Evolutionary conservation across 179 eudicot species (phyloP), one percentile per base, ranked within the genome.

Genomic region (Monotropa hypopitys): DNA sequence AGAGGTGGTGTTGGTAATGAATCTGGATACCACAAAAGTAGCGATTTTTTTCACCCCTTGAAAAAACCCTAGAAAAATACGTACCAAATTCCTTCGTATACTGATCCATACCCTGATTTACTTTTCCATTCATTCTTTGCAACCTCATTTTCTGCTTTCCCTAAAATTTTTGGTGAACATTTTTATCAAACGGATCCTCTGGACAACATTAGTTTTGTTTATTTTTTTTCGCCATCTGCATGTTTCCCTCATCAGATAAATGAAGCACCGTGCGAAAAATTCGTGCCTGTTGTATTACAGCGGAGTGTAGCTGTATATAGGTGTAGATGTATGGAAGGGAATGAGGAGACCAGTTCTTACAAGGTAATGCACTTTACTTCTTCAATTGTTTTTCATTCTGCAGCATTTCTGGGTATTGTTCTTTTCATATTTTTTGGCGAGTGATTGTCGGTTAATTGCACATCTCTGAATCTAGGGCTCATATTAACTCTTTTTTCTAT

Each of bases 301-400:
- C 40, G 21, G 40, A 70, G 32, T 70, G 56, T 50, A 72, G 15
- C 6, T 26, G 2, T 49, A 21, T 18, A 20, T 50, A 5, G 43
- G 4, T 3, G 15, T 45, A 33, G 38, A 45, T 72, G 32, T 53
- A 72, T 72, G 75, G 62, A 50, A 50, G 75, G 28, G 61, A 50
- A 72, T 72, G 75, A 72, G 15, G 75, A 49, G 75, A 50, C 43
- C 3, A 49, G 43, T 50, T 72, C 75, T 61, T 72, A 32, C 75
- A 72, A 50, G 75, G 75, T 72, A 56, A 4, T 18, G 7, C 26
- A n/a, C 26, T 4, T 18, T 18, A 70, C 74, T 46, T 15, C 23
- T 28, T 3, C 57, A 15, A 38, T 26, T 28, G 28, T 70, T 70
- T 11, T 26, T 9, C 20, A 26, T 50, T 70, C 57, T 70, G 6